Evolutionary conservation across 108 stramenopile species (phyloP), one percentile per base, ranked within the genome.

Genomic region (Cyclotella distinguenda): DNA sequence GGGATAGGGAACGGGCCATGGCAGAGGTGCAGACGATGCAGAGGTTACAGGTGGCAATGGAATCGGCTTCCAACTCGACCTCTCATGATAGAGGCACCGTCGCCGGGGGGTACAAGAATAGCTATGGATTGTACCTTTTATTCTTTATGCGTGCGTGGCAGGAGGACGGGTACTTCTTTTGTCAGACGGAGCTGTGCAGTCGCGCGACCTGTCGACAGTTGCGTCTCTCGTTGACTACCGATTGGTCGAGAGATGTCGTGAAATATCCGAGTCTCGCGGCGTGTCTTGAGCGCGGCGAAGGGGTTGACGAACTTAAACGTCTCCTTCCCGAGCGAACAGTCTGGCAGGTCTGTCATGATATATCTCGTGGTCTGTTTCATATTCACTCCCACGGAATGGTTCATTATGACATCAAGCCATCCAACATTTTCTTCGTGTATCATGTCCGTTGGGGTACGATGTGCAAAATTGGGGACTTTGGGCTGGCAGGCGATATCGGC

Each of bases 381-480:
- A 88, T 93, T 32, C 91, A 93, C 60, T 79, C 84, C 10, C 78
- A 84, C 27, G 78, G 81, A 9, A 64, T 93, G 47, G 91, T 93
- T 11, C 91, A 93, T 58, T 75, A 80, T 47, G 91, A 93, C 59
- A 93, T 93, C 68, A 93, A 93, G 61, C 89, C 89, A 3, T 86
- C 86, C 13, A 93, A 93, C 40, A 85, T 93, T 34, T 88, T 93
- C 25, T 83, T 93, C 27, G 81, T 83, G 3, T 56, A 26, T 1
- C 78, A 88, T 54, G 45, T 68, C 32, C 72, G 77, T 26, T 82
- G 78, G 69, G 91, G 91, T 11, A 78, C 85, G 22, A 85, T 89
- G 54, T 88, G 87, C 54, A 93, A 93, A 50, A 93, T 93, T 38
- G 91, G 91, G 12, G 91, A 93, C 51, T 93, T 93, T 65, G 91